Evolutionary conservation across 75 land plant genomes (phyloP).

Genomic region (Selaginella tamariscina): DNA sequence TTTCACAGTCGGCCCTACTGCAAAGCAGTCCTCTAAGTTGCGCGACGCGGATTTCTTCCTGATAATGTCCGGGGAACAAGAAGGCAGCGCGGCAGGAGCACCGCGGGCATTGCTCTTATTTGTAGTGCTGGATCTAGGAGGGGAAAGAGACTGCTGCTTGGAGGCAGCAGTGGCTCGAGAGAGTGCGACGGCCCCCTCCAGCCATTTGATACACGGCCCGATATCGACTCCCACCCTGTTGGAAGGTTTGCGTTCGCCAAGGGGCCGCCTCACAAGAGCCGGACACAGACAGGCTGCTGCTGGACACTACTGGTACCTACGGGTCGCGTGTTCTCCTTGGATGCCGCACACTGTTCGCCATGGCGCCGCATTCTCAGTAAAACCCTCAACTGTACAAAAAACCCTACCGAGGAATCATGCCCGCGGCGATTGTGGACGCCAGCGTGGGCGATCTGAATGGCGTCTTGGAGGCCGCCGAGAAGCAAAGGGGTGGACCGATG

Average conservation of each 20-base stretch:
- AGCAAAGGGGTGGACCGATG: conserved; percentile 29
- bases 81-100: background rate
- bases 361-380: background rate
- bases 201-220: background rate
- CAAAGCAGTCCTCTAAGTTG: background rate
- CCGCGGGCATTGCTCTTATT: background rate
- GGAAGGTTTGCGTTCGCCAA: background rate
- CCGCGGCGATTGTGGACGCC: conserved; percentile 36
- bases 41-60: background rate
- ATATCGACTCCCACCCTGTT: background rate
- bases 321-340: background rate
- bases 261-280: background rate
- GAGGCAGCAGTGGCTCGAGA: background rate
- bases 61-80: background rate
- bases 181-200: background rate
- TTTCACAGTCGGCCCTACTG: background rate
- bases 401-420: conserved; percentile 14
- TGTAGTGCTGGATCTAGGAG: background rate
- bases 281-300: background rate
- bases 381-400: background rate
- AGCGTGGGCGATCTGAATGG: conserved; percentile 34
- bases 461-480: conserved; percentile 39
- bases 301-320: background rate
- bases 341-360: background rate
- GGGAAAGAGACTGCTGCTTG: background rate